A percentile compares a stretch with the other conserved stretches of the same genome.
Conservation (phyloP, 352 stramenopile genomes). For the Salisapilia sapeloensis region DNA sequence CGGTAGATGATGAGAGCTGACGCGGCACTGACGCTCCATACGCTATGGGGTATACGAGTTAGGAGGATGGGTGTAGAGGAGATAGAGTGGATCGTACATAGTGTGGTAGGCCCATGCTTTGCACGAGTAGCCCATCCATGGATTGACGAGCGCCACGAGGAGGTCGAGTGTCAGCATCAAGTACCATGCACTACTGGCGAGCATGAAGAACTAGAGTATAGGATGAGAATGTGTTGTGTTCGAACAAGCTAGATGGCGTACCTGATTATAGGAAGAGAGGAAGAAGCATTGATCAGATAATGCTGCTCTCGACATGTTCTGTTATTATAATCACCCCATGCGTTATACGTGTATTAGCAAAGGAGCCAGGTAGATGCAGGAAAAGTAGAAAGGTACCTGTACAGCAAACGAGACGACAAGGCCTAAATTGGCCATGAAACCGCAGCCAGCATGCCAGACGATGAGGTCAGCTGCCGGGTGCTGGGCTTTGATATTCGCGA, state of each 20-base stretch:
- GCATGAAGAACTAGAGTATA: conserved; percentile 42
- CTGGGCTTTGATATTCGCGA: conserved; percentile 63
- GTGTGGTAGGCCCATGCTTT: conserved; percentile 73
- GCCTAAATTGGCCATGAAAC: conserved; percentile 32
- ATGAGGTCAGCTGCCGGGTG: conserved; percentile 60
- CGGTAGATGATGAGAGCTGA: conserved; percentile 45
- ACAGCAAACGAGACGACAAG: conserved; percentile 38
- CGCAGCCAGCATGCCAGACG: conserved; percentile 59
- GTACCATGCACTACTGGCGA: conserved; percentile 56
- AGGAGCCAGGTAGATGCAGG: too few species aligned
- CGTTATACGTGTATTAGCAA: background rate
- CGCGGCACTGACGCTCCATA: conserved; percentile 51
- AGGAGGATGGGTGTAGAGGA: conserved; percentile 1
- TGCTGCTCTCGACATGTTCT: conserved; percentile 1
- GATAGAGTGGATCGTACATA: conserved; percentile 19
- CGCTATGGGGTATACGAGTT: conserved; percentile 10
- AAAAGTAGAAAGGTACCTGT: conserved; percentile 9
- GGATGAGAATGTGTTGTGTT: background rate
- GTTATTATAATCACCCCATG: conserved; percentile 1
- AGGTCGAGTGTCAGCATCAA: conserved; percentile 73
- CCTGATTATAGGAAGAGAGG: conserved; percentile 50
- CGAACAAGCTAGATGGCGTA: conserved; percentile 1
- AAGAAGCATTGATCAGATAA: conserved; percentile 21
- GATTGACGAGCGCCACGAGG: conserved; percentile 73
- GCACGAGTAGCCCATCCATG: conserved; percentile 78